Conservation (phyloP, 257 asterid genomes). For the Solanum habrochaites region DNA sequence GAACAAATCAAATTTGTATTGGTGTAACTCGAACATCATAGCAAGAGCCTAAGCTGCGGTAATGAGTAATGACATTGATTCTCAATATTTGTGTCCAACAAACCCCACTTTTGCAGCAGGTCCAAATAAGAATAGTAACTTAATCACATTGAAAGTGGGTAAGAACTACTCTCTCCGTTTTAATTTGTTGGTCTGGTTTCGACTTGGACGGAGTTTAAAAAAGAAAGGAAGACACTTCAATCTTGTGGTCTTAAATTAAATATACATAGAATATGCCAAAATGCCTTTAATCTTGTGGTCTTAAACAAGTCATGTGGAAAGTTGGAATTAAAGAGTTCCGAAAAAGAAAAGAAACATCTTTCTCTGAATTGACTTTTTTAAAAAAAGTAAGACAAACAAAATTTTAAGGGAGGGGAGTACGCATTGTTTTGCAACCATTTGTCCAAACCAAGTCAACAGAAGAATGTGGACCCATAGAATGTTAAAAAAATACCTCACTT, state of each 20-base stretch:
- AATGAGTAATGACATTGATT: not conserved
- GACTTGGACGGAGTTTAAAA: not conserved
- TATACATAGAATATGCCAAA: not conserved
- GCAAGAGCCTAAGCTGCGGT: not conserved
- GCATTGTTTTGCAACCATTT: not conserved
- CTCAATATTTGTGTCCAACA: not conserved
- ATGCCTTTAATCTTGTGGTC: not conserved
- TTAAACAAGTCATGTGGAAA: not conserved
- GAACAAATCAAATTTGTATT: not conserved
- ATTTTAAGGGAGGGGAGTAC: not conserved
- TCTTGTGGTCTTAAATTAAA: not conserved
- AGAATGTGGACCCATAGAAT: not conserved
- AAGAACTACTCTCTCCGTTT: not conserved
- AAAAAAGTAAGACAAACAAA: not conserved
- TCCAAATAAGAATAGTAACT: not conserved
- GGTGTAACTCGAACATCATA: not conserved
- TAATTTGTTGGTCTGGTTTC: not conserved
- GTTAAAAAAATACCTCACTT: constrained; percentile 28
- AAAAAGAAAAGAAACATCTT: not conserved
- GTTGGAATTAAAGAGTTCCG: not conserved
- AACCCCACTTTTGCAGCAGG: not conserved
- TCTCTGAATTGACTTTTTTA: not conserved
- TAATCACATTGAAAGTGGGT: not conserved
- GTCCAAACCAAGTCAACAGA: not conserved
- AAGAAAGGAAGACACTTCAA: not conserved